A percentile compares a stretch with the other conserved stretches of the same genome.
phyloP scores from a whole-genome alignment of 495 filamentous ascomycete species.

The Bacidia gigantensis region DNA sequence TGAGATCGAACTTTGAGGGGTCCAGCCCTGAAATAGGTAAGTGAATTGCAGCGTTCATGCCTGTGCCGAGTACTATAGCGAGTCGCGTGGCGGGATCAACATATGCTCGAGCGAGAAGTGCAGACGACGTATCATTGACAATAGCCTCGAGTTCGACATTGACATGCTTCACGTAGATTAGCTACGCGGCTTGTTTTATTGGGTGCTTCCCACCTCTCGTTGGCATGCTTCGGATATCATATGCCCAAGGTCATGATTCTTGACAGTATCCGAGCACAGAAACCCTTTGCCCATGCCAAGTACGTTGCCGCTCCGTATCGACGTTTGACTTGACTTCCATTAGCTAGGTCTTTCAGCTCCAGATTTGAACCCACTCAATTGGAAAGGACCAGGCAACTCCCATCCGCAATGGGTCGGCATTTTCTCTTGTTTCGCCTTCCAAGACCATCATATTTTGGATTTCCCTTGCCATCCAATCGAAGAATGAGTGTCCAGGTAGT shows the following conservation, averaged over 20 bases:
- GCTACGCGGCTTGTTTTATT: too few species aligned
- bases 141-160: slow-evolving; percentile 53
- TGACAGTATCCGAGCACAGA: slow-evolving; percentile 39
- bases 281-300: slow-evolving; percentile 59
- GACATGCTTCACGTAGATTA: slow-evolving; percentile 21
- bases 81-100: slow-evolving; percentile 47
- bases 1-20: slow-evolving; percentile 40
- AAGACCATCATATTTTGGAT: slow-evolving; percentile 39
- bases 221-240: slow-evolving; percentile 44
- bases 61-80: slow-evolving; percentile 75
- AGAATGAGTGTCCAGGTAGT: slow-evolving; percentile 43
- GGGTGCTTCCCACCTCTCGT: slow-evolving; percentile 28
- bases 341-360: neutral
- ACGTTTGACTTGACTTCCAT: slow-evolving; percentile 34
- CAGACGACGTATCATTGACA: slow-evolving; percentile 72
- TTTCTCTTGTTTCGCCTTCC: slow-evolving; percentile 1
- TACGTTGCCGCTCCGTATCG: slow-evolving; percentile 40
- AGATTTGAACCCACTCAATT: slow-evolving; percentile 35
- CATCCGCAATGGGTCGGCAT: slow-evolving; percentile 36
- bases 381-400: slow-evolving; percentile 60
- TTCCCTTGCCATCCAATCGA: slow-evolving; percentile 53
- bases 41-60: slow-evolving; percentile 69
- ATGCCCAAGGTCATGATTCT: slow-evolving; percentile 44
- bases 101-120: slow-evolving; percentile 67
- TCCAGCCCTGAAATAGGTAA: slow-evolving; percentile 52